phyloP scores from a whole-genome alignment of 2,329 filamentous ascomycete species.

The Paecilomyces sp. region DNA sequence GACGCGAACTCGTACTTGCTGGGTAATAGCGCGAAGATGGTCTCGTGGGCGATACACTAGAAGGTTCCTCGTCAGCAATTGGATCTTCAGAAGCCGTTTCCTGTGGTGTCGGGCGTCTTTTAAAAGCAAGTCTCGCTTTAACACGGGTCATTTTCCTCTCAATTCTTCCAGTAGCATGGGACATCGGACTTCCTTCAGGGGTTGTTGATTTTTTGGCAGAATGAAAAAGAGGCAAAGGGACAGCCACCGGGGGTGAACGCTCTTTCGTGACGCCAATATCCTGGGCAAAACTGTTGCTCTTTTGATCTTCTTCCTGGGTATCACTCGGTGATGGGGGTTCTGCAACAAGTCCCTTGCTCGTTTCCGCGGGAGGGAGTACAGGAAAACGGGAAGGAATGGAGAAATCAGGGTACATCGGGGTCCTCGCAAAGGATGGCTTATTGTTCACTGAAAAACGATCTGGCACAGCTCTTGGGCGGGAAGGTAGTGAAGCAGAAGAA shows the following conservation, averaged over 20 bases:
- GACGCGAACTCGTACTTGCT: constrained; percentile 29
- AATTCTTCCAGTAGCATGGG: neutral
- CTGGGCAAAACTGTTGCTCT: neutral
- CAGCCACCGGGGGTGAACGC: neutral
- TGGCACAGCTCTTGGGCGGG: constrained; percentile 9
- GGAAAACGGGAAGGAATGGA: neutral
- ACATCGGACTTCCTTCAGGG: neutral
- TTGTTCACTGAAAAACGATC: neutral
- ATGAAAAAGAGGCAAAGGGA: neutral
- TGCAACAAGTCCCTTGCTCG: neutral
- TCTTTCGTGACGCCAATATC: neutral
- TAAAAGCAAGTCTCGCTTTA: constrained; percentile 6
- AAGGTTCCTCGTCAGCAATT: constrained; percentile 12
- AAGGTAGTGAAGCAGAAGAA: constrained; percentile 4
- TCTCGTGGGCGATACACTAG: constrained; percentile 10
- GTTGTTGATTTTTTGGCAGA: neutral
- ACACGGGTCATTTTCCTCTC: constrained; percentile 4
- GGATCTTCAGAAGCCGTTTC: constrained; percentile 13
- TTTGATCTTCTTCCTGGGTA: neutral
- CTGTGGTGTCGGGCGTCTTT: constrained; percentile 14
- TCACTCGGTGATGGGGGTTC: neutral
- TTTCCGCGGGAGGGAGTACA: neutral
- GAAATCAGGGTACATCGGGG: neutral
- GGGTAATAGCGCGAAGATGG: constrained; percentile 24
- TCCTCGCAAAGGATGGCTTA: neutral